A percentile compares a stretch with the other conserved stretches of the same genome.
Evolutionary conservation across 148 eudicot genomes (phyloP).

Genomic region (Rhododendron griersonianum): DNA sequence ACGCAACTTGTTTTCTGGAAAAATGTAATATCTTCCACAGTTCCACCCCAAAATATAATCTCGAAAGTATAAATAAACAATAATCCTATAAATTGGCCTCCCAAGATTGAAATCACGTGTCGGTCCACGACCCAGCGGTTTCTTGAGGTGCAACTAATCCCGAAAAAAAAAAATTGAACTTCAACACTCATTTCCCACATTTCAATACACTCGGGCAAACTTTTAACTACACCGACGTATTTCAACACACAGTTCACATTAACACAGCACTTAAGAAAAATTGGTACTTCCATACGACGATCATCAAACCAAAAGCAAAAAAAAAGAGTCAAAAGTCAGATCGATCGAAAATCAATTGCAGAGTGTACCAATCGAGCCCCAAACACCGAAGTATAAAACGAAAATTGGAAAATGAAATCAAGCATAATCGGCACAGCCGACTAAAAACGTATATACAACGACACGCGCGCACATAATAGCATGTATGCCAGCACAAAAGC

Average conservation of each 20-base stretch:
- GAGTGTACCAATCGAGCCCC: background rate
- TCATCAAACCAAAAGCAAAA: background rate
- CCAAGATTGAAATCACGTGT: background rate
- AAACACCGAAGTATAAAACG: background rate
- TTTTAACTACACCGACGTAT: background rate
- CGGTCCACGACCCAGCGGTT: background rate
- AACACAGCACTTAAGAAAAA: background rate
- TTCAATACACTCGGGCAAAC: background rate
- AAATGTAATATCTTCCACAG: background rate
- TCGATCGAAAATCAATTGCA: background rate
- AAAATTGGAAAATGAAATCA: background rate
- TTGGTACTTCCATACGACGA: background rate
- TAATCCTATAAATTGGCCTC: background rate
- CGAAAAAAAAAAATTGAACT: too few relatives aligned
- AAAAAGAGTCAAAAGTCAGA: background rate
- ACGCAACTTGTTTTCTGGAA: background rate
- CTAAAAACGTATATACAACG: background rate
- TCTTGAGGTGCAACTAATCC: background rate
- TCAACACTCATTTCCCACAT: background rate
- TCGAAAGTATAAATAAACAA: background rate
- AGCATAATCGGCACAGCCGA: background rate
- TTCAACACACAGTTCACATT: background rate
- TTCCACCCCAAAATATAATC: background rate
- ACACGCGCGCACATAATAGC: background rate
- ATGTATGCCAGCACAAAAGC: background rate